Conservation (phyloP, 805 yeast species). For the Sporopachydermia quercuum region DNA sequence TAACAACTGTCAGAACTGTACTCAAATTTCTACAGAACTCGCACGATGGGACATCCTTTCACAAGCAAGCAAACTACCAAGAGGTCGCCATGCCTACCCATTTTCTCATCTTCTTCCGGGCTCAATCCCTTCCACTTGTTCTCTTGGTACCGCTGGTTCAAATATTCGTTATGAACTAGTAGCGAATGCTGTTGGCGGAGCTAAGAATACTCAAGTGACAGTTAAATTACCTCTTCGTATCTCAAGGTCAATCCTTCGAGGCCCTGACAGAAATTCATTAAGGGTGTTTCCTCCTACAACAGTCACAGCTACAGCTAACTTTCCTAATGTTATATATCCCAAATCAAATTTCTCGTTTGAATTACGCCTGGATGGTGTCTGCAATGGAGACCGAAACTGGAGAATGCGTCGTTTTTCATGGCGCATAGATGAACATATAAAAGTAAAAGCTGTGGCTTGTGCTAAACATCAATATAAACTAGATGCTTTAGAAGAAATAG, state of each 20-base stretch:
- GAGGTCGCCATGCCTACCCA: constrained; percentile 77
- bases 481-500: constrained; percentile 24
- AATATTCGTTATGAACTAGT: constrained; percentile 59
- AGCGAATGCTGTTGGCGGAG: constrained; percentile 39
- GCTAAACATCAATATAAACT: constrained; percentile 36
- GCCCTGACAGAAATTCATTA: constrained; percentile 73
- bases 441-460: constrained; percentile 46
- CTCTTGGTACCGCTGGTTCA: constrained; percentile 39
- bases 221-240: constrained; percentile 49
- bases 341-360: constrained; percentile 76
- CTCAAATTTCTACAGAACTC: constrained; percentile 37
- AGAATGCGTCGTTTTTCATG: constrained; percentile 79
- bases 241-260: constrained; percentile 61
- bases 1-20: constrained; percentile 44
- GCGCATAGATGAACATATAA: constrained; percentile 77
- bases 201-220: constrained; percentile 9
- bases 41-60: constrained; percentile 82
- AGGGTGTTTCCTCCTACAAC: constrained; percentile 95
- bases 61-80: constrained; percentile 38
- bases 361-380: constrained; percentile 60
- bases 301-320: constrained; percentile 69
- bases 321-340: constrained; percentile 85
- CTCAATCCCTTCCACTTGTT: constrained; percentile 61
- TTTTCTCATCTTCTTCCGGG: constrained; percentile 87
- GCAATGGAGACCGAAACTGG: constrained; percentile 40